Evolutionary conservation across 179 eudicot species (phyloP).

Genomic region (Dionaea muscipula): DNA sequence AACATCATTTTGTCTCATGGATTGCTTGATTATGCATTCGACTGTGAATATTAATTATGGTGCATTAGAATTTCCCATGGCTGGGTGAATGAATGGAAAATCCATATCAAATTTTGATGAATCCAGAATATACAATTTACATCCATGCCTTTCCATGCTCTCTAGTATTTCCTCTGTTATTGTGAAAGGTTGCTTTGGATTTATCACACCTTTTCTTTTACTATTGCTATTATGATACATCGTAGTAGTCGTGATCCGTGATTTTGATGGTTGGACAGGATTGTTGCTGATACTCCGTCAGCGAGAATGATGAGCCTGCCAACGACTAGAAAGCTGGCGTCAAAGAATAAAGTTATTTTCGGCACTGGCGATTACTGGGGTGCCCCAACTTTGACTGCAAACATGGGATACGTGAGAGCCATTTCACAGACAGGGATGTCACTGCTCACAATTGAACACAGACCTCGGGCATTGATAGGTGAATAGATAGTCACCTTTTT

Average conservation of each 20-base stretch:
- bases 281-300: constrained; percentile 73
- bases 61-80: too few species aligned
- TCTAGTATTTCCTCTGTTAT: background rate
- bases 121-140: too few species aligned
- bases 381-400: constrained; percentile 83
- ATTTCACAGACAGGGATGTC: constrained; percentile 84
- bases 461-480: constrained; percentile 73
- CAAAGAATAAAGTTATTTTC: constrained; percentile 75
- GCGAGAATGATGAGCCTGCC: constrained; percentile 60
- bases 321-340: constrained; percentile 72
- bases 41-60: too few species aligned
- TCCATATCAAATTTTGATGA: too few species aligned
- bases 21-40: too few species aligned
- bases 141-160: too few species aligned
- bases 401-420: constrained; percentile 85
- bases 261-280: constrained; percentile 27
- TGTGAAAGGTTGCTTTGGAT: background rate
- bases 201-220: background rate
- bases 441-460: constrained; percentile 55
- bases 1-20: too few species aligned
- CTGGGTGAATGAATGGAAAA: too few species aligned
- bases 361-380: constrained; percentile 80
- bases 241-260: too few species aligned
- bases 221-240: too few species aligned
- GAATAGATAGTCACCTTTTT: constrained; percentile 24